Conservation (phyloP, 495 filamentous ascomycete genomes). For the Pseudomonodictys pantanalensis region DNA sequence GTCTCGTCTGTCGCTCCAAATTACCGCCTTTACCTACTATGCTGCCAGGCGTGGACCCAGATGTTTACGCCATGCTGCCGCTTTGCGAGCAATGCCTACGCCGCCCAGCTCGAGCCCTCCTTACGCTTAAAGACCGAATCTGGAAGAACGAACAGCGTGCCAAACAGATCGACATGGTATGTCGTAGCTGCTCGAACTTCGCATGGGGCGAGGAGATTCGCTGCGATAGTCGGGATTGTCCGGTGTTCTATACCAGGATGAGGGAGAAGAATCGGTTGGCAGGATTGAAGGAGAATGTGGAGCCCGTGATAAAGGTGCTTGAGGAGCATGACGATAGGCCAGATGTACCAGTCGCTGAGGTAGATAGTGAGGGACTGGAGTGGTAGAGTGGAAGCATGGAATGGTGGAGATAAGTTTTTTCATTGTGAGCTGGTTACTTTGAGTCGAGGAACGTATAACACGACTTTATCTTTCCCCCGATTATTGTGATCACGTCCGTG, state of each 20-base stretch:
- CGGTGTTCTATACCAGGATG: conserved; percentile 83
- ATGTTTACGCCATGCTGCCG: conserved; percentile 37
- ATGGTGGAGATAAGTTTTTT: too few relatives aligned
- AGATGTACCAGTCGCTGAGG: background rate
- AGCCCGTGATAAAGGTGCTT: conserved; percentile 34
- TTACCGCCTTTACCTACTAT: conserved; percentile 38
- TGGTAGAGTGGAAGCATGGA: too few relatives aligned
- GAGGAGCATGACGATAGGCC: conserved; percentile 28
- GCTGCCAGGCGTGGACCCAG: conserved; percentile 13
- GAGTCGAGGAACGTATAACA: conserved; percentile 8
- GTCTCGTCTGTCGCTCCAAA: conserved; percentile 71
- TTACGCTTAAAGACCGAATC: conserved; percentile 59
- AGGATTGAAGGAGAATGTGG: conserved; percentile 49
- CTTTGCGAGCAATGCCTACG: conserved; percentile 65
- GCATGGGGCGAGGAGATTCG: conserved; percentile 69
- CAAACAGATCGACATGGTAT: conserved; percentile 67
- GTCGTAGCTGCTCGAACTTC: conserved; percentile 75
- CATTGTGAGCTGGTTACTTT: too few relatives aligned
- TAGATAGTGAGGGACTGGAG: conserved; percentile 6
- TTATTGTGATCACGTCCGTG: conserved; percentile 10
- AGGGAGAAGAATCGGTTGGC: conserved; percentile 63
- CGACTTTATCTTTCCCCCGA: conserved; percentile 7
- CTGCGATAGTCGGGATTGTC: conserved; percentile 89
- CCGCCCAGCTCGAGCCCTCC: conserved; percentile 56
- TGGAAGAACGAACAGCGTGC: conserved; percentile 61